Evolutionary conservation across 2,329 filamentous ascomycete genomes (phyloP), one percentile per base, ranked within the genome.

Genomic region (Xylariaceae sp.): DNA sequence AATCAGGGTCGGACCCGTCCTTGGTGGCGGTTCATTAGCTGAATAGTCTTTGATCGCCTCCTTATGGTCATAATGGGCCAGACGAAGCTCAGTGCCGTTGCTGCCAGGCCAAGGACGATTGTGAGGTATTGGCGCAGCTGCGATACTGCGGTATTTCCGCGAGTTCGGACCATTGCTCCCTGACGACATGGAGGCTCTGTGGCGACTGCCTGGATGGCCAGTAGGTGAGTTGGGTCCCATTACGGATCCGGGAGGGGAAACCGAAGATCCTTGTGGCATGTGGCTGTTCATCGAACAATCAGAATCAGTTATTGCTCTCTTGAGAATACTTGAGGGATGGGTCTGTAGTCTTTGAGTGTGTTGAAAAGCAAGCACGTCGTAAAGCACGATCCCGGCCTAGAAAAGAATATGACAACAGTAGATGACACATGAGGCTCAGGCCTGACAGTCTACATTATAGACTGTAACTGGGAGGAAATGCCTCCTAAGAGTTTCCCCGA

Each of bases 41-140:
- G 73, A 71, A 41, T 81, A 82, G 60, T 84, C 80, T 62, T 83
- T 83, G 62, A 83, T 82, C 17, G 79, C 77, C 55, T 77, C 75
- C 28, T 71, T 73, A 43, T 77, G 75, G 51, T 79, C 73, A 57
- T 83, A 84, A 36, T 77, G 78, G 3, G 82, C 79, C 4, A 81
- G 82, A 50, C 81, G 77, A n/a, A 84, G 71, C 59, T 83, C 80
- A 14, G 75, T 73, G 17, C 69, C 69, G 38, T 65, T 68, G 60
- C 75, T 76, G 50, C 70, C 70, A 64, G 74, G 77, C 54, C 73
- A 73, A 41, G 74, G 72, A 12, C 75, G 68, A 61, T 80, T 79
- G 31, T 78, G 72, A 6, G 79, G 75, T 19, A 80, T 73, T 0
- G 80, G 80, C 0, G 81, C 81, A 10, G 81, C 81, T 55, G 82